Conservation (phyloP, 768 basidiomycete species). For the Cantharellus anzutake region DNA sequence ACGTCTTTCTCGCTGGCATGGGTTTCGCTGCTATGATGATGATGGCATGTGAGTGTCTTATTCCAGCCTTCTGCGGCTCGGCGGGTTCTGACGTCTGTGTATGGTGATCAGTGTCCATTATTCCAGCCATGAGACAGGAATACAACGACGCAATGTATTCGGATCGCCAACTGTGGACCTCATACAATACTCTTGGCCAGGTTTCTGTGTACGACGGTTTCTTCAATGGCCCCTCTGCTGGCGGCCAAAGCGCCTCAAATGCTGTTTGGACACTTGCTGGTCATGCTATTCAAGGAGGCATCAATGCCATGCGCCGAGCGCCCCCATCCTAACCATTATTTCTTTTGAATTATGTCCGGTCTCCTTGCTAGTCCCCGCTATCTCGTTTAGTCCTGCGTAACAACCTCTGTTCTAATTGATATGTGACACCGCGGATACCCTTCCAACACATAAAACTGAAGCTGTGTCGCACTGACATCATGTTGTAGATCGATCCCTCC, state of each 20-base stretch:
- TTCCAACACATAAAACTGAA: too few species aligned
- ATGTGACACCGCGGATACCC: too few species aligned
- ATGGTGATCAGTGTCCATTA: background rate
- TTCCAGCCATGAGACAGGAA: background rate
- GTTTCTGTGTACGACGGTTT: constrained; percentile 5
- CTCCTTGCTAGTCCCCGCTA: too few species aligned
- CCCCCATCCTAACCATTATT: too few species aligned
- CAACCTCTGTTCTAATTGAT: too few species aligned
- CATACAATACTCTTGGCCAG: background rate
- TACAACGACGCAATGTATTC: background rate
- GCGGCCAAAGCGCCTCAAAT: constrained; percentile 1
- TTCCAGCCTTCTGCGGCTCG: background rate
- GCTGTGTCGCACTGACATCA: too few species aligned
- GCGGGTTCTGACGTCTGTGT: too few species aligned
- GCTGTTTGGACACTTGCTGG: background rate
- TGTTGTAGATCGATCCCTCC: too few species aligned
- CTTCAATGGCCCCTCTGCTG: background rate
- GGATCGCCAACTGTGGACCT: background rate
- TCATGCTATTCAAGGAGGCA: too few species aligned
- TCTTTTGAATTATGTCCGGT: too few species aligned
- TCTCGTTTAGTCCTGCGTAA: too few species aligned
- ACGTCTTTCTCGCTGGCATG: background rate
- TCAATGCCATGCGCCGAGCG: too few species aligned
- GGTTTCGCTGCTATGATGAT: background rate
- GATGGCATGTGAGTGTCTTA: background rate